Evolutionary conservation across 345 rosid species (phyloP), one percentile per base, ranked within the genome.

Genomic region (Syzygium aromaticum): DNA sequence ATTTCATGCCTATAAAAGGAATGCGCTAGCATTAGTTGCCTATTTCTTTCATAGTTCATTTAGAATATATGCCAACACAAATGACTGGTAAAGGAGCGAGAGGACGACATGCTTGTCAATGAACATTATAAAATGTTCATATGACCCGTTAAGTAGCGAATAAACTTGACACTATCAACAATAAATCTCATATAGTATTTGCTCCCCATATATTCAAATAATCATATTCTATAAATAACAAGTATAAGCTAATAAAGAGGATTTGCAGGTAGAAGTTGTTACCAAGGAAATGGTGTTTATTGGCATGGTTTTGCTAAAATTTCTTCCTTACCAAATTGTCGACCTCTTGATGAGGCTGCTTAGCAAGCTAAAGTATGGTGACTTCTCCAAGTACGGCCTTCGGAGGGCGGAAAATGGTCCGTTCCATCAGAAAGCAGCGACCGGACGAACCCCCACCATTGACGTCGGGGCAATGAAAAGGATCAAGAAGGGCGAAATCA

Each of bases 401-500:
- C 52, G 30, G 67, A 90, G 89, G 87, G 93, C 95, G 6, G 87
- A 86, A 4, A n/a, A 11, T 2, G 96, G 95, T 52, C 91, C 94
- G 3, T 92, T 95, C 90, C 40, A 61, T 85, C 21, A 84, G 13
- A 93, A 92, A 77, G n/a, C 38, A 28, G 7, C 30, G 33, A 91
- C 92, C 27, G 94, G 96, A 23, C 57, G 92, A 78, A 78, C 94
- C 17, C 93, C 95, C 1, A 93, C 92, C 25, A 93, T 94, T 28
- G 95, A 94, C 80, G 94, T 93, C 0, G 96, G 96, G 4, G 88
- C 93, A 82, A 51, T 92, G 22, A 59, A 56, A 4, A 78, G 82
- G 87, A 92, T 93, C 13, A 89, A 86, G 59, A 38, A 86, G 8
- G 94, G 94, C 27, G 86, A 91, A 85, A 90, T 94, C 77, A 27